A percentile compares a stretch with the other conserved stretches of the same genome.
These are phyloP conservation scores for Pachyrhizus erosus DNA, from an alignment of 306 rosid species.

Conservation along the genomic window DNA sequence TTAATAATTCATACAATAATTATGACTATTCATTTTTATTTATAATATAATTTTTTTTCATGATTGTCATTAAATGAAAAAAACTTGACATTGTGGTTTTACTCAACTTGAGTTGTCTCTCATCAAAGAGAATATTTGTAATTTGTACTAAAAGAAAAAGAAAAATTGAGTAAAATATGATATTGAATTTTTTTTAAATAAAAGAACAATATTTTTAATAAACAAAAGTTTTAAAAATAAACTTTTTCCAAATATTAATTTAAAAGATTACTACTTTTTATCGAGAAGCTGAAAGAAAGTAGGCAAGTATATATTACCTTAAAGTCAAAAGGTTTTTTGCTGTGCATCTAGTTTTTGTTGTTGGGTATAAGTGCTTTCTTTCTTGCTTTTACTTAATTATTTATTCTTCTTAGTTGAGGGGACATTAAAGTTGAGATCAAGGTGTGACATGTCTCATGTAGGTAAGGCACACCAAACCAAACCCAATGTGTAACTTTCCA, in stretches of 20 bases:
- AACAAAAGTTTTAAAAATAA: background rate
- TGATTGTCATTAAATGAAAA: background rate
- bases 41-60: background rate
- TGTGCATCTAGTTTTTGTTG: background rate
- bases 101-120: too few relatives aligned
- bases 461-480: background rate
- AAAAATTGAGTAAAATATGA: too few relatives aligned
- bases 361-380: background rate
- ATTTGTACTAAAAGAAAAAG: too few relatives aligned
- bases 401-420: constrained; percentile 16
- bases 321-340: background rate
- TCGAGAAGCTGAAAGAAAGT: background rate
- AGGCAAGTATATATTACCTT: background rate
- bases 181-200: background rate
- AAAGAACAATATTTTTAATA: background rate
- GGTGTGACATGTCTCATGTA: background rate
- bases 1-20: too few relatives aligned
- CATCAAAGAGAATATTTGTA: too few relatives aligned
- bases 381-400: background rate
- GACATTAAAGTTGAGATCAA: constrained; percentile 41
- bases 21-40: too few relatives aligned
- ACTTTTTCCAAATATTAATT: background rate
- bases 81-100: too few relatives aligned
- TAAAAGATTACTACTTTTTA: background rate
- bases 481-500: constrained; percentile 12